Evolutionary conservation across 2,329 filamentous ascomycete genomes (phyloP).

Genomic region (Fusarium tuaranense): DNA sequence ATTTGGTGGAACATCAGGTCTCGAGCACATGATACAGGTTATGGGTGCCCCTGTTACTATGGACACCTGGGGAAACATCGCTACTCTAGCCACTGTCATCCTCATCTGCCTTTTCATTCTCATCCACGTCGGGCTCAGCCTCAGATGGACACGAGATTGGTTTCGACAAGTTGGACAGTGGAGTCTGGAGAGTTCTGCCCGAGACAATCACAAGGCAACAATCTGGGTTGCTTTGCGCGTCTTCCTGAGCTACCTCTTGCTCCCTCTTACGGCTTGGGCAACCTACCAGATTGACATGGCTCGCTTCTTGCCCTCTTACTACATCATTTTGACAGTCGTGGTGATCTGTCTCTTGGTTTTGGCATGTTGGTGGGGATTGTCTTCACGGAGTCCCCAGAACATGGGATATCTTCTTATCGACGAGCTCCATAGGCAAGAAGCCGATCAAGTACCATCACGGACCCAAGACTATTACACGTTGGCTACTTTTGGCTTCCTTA

Average conservation of each 20-base stretch:
- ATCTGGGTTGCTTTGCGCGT: constrained; percentile 70
- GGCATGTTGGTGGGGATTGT: constrained; percentile 47
- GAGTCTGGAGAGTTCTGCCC: constrained; percentile 15
- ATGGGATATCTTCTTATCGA: constrained; percentile 49
- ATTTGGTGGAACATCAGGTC: constrained; percentile 64
- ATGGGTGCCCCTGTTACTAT: constrained; percentile 72
- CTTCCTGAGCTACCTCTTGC: constrained; percentile 80
- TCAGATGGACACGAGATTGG: constrained; percentile 54
- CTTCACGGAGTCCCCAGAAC: constrained; percentile 29
- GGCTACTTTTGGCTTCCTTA: constrained; percentile 27
- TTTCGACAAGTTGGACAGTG: constrained; percentile 50
- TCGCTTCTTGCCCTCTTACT: constrained; percentile 34
- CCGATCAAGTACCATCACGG: constrained; percentile 46
- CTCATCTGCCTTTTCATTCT: constrained; percentile 70
- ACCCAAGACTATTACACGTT: constrained; percentile 63
- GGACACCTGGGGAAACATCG: constrained; percentile 77
- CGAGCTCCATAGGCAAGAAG: constrained; percentile 76
- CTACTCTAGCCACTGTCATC: constrained; percentile 70
- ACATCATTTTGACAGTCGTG: constrained; percentile 48
- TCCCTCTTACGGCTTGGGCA: constrained; percentile 78
- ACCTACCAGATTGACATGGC: constrained; percentile 73
- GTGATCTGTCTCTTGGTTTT: constrained; percentile 39
- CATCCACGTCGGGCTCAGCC: constrained; percentile 54
- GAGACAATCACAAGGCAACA: constrained; percentile 54
- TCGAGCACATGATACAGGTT: constrained; percentile 75